Percentiles rank a stretch among this genome's conserved stretches.
phyloP scores from a whole-genome alignment of 768 basidiomycete genomes.

The Cystofilobasidium bisporidii region DNA sequence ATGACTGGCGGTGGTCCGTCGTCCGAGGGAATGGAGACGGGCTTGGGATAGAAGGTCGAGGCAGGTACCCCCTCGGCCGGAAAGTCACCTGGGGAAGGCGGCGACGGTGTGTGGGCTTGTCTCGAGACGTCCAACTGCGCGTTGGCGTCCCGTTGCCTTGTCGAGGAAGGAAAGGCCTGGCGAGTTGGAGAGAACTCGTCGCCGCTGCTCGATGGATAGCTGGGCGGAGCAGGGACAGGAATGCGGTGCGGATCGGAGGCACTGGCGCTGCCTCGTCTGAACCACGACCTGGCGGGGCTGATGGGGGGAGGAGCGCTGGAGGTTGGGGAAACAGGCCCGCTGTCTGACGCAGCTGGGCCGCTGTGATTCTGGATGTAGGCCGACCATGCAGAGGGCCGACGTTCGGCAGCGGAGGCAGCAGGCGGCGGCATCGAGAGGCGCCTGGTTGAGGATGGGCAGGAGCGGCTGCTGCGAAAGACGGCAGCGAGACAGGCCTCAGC shows the following conservation, averaged over 20 bases:
- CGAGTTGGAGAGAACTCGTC: too few species aligned
- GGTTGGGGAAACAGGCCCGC: background rate
- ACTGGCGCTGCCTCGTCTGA: background rate
- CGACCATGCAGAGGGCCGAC: background rate
- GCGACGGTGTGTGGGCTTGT: background rate
- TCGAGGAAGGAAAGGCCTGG: too few species aligned
- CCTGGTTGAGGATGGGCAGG: background rate
- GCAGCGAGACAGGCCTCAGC: background rate
- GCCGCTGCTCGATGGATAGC: too few species aligned
- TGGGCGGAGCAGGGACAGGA: background rate
- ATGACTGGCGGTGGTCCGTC: background rate
- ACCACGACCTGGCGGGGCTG: background rate
- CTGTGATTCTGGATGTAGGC: background rate
- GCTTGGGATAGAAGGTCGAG: background rate
- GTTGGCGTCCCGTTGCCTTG: too few species aligned
- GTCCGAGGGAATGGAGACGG: background rate
- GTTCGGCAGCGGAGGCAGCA: too few species aligned
- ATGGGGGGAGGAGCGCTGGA: background rate
- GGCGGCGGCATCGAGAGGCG: too few species aligned
- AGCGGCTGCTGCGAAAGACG: background rate
- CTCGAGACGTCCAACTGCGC: background rate
- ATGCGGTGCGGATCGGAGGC: background rate
- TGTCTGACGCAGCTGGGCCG: background rate
- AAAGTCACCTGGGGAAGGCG: too few species aligned
- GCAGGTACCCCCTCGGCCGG: background rate